Evolutionary conservation across 73 alveolate genomes (phyloP).

Genomic region (Blepharisma japonicum): DNA sequence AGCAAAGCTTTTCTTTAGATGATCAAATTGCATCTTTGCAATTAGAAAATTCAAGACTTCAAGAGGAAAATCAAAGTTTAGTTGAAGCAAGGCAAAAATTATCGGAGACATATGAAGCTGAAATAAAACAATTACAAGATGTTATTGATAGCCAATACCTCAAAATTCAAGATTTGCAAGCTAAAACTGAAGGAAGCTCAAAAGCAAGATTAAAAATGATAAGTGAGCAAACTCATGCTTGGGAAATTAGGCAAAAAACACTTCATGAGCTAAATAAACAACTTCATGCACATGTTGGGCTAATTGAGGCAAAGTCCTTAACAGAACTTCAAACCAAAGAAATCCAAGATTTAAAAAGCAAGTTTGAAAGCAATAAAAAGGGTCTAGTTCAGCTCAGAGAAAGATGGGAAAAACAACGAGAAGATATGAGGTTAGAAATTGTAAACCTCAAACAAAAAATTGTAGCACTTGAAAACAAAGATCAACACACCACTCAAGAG

Average conservation of each 20-base stretch:
- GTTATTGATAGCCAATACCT: not conserved
- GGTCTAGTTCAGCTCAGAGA: too few relatives aligned
- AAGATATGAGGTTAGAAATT: too few relatives aligned
- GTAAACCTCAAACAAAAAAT: too few relatives aligned
- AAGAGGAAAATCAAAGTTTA: conserved; percentile 8
- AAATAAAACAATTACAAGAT: not conserved
- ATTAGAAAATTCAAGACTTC: not conserved
- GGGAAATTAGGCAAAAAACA: not conserved
- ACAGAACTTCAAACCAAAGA: too few relatives aligned
- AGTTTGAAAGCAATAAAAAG: too few relatives aligned
- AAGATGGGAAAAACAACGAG: too few relatives aligned
- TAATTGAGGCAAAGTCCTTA: not conserved
- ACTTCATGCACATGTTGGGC: not conserved
- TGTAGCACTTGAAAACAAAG: too few relatives aligned
- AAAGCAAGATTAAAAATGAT: not conserved
- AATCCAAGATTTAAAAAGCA: too few relatives aligned
- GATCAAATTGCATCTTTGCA: not conserved
- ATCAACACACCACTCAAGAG: too few relatives aligned
- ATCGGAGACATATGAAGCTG: not conserved
- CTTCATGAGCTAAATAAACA: not conserved
- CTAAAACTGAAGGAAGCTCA: not conserved
- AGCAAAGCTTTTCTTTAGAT: not conserved
- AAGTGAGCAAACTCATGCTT: not conserved
- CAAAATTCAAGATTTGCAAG: conserved; percentile 2
- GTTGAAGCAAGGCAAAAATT: not conserved